Evolutionary conservation across 2,329 filamentous ascomycete genomes (phyloP).

Genomic region (Fusarium sp.): DNA sequence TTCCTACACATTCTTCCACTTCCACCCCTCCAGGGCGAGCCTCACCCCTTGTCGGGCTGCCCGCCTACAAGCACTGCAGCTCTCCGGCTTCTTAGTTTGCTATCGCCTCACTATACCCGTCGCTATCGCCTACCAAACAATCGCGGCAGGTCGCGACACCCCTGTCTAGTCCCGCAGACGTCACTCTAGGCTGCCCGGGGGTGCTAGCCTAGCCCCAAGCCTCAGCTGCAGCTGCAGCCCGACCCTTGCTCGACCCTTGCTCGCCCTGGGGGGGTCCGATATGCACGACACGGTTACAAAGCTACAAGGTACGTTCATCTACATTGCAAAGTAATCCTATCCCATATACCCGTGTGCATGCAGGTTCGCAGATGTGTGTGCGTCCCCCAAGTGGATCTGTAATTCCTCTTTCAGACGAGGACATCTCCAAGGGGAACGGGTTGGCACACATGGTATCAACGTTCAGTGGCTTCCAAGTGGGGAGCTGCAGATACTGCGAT

Average conservation of each 20-base stretch:
- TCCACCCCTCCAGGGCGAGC: background rate
- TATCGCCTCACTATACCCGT: background rate
- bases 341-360: slow-evolving; percentile 14
- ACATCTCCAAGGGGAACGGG: slow-evolving; percentile 2
- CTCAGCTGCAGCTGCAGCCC: slow-evolving; percentile 16
- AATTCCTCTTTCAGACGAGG: background rate
- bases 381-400: background rate
- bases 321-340: background rate
- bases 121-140: slow-evolving; percentile 12
- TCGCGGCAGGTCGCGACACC: background rate
- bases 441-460: slow-evolving; percentile 3
- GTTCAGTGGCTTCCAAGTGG: slow-evolving; percentile 4
- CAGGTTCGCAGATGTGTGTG: slow-evolving; percentile 17
- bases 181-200: slow-evolving; percentile 4
- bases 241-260: background rate
- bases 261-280: background rate
- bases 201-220: slow-evolving; percentile 3
- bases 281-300: background rate
- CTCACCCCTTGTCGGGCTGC: background rate
- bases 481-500: background rate
- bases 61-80: background rate
- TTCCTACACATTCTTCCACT: too few species aligned
- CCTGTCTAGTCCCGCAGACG: slow-evolving; percentile 18
- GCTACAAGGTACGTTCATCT: background rate
- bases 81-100: slow-evolving; percentile 10